Percentiles rank a stretch among this genome's conserved stretches.
Conservation (phyloP, 345 rosid genomes). For the Rhodamnia rubescens region DNA sequence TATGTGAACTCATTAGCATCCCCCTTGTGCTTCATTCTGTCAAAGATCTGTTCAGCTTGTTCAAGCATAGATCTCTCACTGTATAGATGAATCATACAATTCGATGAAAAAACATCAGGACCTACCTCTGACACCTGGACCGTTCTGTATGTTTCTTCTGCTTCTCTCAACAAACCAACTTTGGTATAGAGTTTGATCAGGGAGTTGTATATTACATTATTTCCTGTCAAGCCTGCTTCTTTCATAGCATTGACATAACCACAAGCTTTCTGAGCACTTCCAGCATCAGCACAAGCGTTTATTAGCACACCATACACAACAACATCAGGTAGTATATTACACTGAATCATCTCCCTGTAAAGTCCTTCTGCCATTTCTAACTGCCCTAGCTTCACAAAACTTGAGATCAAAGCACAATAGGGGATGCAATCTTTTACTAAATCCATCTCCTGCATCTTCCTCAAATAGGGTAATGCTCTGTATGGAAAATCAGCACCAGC, state of each 20-base stretch:
- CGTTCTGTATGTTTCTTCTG: constrained; percentile 54
- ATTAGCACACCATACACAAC: constrained; percentile 70
- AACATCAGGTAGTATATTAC: constrained; percentile 47
- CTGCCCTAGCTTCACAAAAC: constrained; percentile 61
- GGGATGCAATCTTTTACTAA: constrained; percentile 62
- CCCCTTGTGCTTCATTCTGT: constrained; percentile 44
- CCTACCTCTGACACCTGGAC: constrained; percentile 24
- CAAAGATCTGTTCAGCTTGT: constrained; percentile 50
- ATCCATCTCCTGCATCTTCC: constrained; percentile 60
- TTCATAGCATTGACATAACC: constrained; percentile 49
- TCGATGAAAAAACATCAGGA: constrained; percentile 55
- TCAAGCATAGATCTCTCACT: constrained; percentile 57
- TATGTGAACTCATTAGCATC: constrained; percentile 71
- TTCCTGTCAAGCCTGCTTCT: constrained; percentile 47
- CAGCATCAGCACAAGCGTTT: constrained; percentile 72
- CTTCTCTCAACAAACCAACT: constrained; percentile 69
- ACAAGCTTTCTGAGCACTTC: constrained; percentile 52
- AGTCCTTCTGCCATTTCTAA: constrained; percentile 54
- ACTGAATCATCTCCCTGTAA: constrained; percentile 51
- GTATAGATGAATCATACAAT: constrained; percentile 87
- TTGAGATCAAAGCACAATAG: constrained; percentile 67
- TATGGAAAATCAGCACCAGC: constrained; percentile 50
- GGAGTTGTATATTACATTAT: constrained; percentile 50
- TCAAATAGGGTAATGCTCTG: constrained; percentile 41
- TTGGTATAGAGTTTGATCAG: constrained; percentile 81